These are phyloP conservation scores for Trichocladium antarcticum DNA, from an alignment of 495 filamentous ascomycete genomes.

Conservation along the genomic window DNA sequence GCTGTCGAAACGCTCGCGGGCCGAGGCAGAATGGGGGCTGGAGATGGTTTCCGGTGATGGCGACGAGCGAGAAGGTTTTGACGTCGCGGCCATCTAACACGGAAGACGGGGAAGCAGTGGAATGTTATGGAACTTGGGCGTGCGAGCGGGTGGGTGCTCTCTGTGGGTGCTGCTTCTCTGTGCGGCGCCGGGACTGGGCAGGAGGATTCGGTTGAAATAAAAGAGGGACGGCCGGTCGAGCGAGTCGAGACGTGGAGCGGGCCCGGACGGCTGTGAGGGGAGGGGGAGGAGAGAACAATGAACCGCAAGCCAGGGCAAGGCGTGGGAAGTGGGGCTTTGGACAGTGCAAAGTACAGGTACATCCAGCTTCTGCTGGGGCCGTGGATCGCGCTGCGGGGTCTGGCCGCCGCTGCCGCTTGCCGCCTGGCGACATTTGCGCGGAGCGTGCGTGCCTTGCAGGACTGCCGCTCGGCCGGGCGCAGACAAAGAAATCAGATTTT, in stretches of 20 bases:
- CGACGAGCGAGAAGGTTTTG: slow-evolving; percentile 12
- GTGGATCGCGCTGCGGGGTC: slow-evolving; percentile 10
- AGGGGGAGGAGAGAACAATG: slow-evolving; percentile 1
- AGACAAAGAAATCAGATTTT: slow-evolving; percentile 3
- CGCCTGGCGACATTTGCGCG: slow-evolving; percentile 15
- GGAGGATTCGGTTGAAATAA: slow-evolving; percentile 27
- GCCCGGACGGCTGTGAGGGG: slow-evolving; percentile 1
- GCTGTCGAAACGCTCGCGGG: not conserved
- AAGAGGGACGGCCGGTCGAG: slow-evolving; percentile 13
- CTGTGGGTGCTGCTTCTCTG: slow-evolving; percentile 8
- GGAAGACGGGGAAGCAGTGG: slow-evolving; percentile 13
- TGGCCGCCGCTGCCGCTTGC: slow-evolving; percentile 19
- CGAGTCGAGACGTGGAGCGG: slow-evolving; percentile 10
- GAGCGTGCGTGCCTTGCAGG: too few species aligned
- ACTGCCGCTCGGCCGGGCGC: slow-evolving; percentile 1
- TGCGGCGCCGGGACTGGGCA: slow-evolving; percentile 22
- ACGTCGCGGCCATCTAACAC: slow-evolving; percentile 34
- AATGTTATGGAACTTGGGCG: slow-evolving; percentile 7
- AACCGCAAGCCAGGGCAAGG: slow-evolving; percentile 11
- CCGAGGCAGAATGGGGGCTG: not conserved
- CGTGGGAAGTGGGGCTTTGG: slow-evolving; percentile 4
- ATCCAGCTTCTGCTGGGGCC: not conserved
- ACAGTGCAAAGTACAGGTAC: slow-evolving; percentile 15
- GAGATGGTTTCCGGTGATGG: not conserved
- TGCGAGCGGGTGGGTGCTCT: not conserved